A percentile compares a stretch with the other conserved stretches of the same genome.
phyloP scores from a whole-genome alignment of 1,284 basidiomycete species.

The Leccinum griseonigrum region DNA sequence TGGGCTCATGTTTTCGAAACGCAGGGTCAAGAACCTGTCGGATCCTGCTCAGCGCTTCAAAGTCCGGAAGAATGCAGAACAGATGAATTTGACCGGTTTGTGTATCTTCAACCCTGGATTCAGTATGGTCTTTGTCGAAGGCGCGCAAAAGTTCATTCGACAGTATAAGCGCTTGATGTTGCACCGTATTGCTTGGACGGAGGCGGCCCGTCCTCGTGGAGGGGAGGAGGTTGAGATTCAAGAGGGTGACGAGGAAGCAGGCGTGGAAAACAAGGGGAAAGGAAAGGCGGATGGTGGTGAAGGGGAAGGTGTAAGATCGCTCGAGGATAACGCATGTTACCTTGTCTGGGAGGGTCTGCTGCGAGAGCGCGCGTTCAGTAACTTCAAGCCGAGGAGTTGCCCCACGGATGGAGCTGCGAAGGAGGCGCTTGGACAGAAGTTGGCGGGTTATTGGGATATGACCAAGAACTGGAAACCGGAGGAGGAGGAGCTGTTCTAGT shows the following conservation, averaged over 20 bases:
- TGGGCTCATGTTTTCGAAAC: conserved; percentile 5
- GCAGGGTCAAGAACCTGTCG: conserved; percentile 82
- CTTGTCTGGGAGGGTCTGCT: conserved; percentile 92
- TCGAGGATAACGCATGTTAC: conserved; percentile 87
- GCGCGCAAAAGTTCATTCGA: conserved; percentile 82
- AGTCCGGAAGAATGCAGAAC: conserved; percentile 93
- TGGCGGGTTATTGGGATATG: conserved; percentile 92
- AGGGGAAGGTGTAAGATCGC: conserved; percentile 36
- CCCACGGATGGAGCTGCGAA: conserved; percentile 85
- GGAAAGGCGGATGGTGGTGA: conserved; percentile 20
- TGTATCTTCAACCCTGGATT: conserved; percentile 89
- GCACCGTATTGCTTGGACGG: conserved; percentile 91
- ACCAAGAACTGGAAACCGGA: conserved; percentile 85
- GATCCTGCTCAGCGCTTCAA: conserved; percentile 96
- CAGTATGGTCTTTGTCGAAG: conserved; percentile 92
- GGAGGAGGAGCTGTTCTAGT: conserved; percentile 67
- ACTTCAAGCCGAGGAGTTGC: conserved; percentile 82
- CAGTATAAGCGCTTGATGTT: conserved; percentile 90
- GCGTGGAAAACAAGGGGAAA: conserved; percentile 32
- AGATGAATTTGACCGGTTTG: conserved; percentile 83
- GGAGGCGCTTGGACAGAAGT: conserved; percentile 78
- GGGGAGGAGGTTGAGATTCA: conserved; percentile 68
- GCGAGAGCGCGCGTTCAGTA: conserved; percentile 78
- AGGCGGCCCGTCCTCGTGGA: conserved; percentile 79
- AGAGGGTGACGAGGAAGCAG: conserved; percentile 48